phyloP scores from a whole-genome alignment of 805 yeast genomes.

The Vanderwaltozyma tropicalis region DNA sequence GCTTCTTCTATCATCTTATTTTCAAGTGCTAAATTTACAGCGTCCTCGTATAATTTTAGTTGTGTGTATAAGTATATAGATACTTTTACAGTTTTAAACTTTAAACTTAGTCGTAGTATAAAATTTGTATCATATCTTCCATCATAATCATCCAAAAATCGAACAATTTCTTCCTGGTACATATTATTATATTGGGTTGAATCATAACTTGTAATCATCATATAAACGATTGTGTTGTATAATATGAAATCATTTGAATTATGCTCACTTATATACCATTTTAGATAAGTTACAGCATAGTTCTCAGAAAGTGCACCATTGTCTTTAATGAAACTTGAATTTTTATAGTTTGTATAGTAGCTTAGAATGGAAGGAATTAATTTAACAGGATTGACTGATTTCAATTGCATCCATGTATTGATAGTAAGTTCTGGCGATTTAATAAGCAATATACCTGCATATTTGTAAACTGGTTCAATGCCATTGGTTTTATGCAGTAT shows the following conservation, averaged over 20 bases:
- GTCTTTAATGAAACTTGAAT: slow-evolving; percentile 8
- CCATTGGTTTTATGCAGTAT: slow-evolving; percentile 41
- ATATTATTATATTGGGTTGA: slow-evolving; percentile 18
- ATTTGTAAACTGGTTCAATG: slow-evolving; percentile 45
- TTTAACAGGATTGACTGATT: slow-evolving; percentile 44
- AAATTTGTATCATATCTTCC: slow-evolving; percentile 51
- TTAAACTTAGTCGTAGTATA: slow-evolving; percentile 61
- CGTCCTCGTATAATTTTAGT: slow-evolving; percentile 65
- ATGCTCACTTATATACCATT: slow-evolving; percentile 39
- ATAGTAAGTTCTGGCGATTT: slow-evolving; percentile 63
- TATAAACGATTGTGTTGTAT: slow-evolving; percentile 60
- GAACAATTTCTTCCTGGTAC: slow-evolving; percentile 37
- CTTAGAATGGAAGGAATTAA: slow-evolving; percentile 68
- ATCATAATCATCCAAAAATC: slow-evolving; percentile 37
- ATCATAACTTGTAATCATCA: slow-evolving; percentile 41
- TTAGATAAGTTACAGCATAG: slow-evolving; percentile 56
- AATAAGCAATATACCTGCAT: slow-evolving; percentile 56
- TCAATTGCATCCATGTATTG: slow-evolving; percentile 60
- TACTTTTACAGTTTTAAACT: slow-evolving; percentile 45
- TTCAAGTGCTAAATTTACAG: slow-evolving; percentile 62
- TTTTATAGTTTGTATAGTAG: slow-evolving; percentile 42
- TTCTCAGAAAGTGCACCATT: slow-evolving; percentile 38
- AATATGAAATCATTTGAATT: slow-evolving; percentile 38
- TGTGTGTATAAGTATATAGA: slow-evolving; percentile 67
- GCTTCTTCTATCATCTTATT: slow-evolving; percentile 33